phyloP scores from a whole-genome alignment of 495 filamentous ascomycete species.

The Aspergillus ellipticus region DNA sequence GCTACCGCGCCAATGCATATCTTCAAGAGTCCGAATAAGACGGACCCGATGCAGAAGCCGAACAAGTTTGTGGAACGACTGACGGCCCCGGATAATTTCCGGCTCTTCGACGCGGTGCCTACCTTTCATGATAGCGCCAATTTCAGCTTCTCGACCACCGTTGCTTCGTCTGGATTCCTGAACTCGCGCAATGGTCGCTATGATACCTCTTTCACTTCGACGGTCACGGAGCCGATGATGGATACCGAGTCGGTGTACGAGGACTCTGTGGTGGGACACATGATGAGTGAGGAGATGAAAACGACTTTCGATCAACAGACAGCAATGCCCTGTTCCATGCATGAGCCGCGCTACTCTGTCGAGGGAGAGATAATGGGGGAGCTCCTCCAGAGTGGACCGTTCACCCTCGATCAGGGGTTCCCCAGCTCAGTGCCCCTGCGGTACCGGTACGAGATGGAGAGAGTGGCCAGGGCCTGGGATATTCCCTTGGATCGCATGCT shows the following conservation, averaged over 20 bases:
- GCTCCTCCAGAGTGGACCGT: conserved; percentile 32
- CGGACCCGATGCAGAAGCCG: conserved; percentile 4
- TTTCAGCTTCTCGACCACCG: conserved; percentile 27
- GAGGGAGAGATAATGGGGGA: conserved; percentile 26
- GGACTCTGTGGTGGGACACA: conserved; percentile 28
- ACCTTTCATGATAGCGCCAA: conserved; percentile 6
- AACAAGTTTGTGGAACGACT: conserved; percentile 21
- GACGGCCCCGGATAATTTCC: conserved; percentile 15
- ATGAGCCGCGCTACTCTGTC: conserved; percentile 7
- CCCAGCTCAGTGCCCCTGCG: conserved; percentile 32
- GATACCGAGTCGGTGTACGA: conserved; percentile 30
- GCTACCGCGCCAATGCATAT: not conserved
- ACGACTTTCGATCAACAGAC: conserved; percentile 12
- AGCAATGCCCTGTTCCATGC: not conserved
- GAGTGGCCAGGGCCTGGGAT: conserved; percentile 34
- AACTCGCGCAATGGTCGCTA: conserved; percentile 12
- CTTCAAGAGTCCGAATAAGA: conserved; percentile 3
- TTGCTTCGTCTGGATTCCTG: conserved; percentile 16
- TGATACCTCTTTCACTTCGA: conserved; percentile 29
- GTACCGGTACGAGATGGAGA: conserved; percentile 43
- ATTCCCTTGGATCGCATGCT: conserved; percentile 34
- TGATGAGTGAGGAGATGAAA: conserved; percentile 23
- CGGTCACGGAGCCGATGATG: conserved; percentile 22
- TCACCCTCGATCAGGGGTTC: conserved; percentile 27
- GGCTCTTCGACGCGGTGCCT: conserved; percentile 15